Percentiles rank a stretch among this genome's conserved stretches.
Evolutionary conservation across 2,329 filamentous ascomycete species (phyloP).

Genomic region (Ceratocystis huliohia): DNA sequence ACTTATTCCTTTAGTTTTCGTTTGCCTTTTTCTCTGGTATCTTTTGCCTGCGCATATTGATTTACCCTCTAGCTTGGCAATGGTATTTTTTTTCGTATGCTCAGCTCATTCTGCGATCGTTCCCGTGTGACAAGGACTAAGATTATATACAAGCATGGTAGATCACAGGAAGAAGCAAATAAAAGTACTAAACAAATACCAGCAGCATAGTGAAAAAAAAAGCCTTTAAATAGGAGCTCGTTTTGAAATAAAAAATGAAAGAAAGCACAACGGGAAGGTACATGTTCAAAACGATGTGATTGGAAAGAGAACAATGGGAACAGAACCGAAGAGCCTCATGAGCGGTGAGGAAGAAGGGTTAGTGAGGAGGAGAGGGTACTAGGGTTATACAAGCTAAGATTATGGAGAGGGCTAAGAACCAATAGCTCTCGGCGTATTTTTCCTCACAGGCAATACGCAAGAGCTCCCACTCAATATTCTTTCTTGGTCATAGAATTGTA

Average conservation of each 20-base stretch:
- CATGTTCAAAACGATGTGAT: too few species aligned
- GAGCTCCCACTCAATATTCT: too few species aligned
- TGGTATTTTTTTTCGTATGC: not conserved
- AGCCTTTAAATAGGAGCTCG: too few species aligned
- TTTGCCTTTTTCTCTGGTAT: not conserved
- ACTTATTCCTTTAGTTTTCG: not conserved
- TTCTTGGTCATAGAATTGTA: not conserved
- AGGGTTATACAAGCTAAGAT: not conserved
- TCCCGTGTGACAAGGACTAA: not conserved
- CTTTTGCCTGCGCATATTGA: not conserved
- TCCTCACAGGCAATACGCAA: too few species aligned
- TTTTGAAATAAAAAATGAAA: not conserved
- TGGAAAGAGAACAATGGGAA: not conserved
- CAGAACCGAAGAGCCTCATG: not conserved
- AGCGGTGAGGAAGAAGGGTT: not conserved
- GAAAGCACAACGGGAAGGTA: not conserved
- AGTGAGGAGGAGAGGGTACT: not conserved
- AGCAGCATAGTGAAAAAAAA: too few species aligned
- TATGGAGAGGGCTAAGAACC: too few species aligned
- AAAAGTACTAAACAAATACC: not conserved
- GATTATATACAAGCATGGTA: not conserved
- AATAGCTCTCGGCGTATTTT: too few species aligned
- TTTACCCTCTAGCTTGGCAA: slow-evolving; percentile 1
- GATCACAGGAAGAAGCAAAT: not conserved
- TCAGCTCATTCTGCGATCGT: slow-evolving; percentile 4